Percentiles rank a stretch among this genome's conserved stretches.
phyloP scores from a whole-genome alignment of 495 filamentous ascomycete species.

The Penicillium alfredii region DNA sequence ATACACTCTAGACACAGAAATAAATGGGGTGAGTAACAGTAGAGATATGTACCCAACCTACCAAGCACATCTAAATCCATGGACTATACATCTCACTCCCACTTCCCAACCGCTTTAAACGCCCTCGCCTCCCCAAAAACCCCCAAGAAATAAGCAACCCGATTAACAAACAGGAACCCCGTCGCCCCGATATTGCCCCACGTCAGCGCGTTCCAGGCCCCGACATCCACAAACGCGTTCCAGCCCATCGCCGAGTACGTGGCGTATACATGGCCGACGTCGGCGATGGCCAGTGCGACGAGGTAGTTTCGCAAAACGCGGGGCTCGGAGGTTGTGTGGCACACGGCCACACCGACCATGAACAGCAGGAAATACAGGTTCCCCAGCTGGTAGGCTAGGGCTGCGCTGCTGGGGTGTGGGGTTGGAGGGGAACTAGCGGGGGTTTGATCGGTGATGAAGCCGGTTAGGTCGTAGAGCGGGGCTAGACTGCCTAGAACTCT shows the following conservation, averaged over 20 bases:
- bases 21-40: too few species aligned
- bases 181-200: slow-evolving; percentile 71
- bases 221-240: slow-evolving; percentile 46
- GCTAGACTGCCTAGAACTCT: slow-evolving; percentile 52
- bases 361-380: slow-evolving; percentile 64
- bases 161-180: slow-evolving; percentile 46
- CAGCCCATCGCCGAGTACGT: slow-evolving; percentile 55
- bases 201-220: slow-evolving; percentile 60
- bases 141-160: slow-evolving; percentile 52
- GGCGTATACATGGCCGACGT: slow-evolving; percentile 63
- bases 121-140: slow-evolving; percentile 45
- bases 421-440: slow-evolving; percentile 27
- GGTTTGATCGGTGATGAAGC: slow-evolving; percentile 58
- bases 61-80: too few species aligned
- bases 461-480: slow-evolving; percentile 49
- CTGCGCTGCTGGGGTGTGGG: slow-evolving; percentile 37
- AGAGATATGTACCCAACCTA: background rate
- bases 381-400: slow-evolving; percentile 56
- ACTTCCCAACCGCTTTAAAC: slow-evolving; percentile 22
- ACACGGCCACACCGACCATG: slow-evolving; percentile 52
- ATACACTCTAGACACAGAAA: too few species aligned
- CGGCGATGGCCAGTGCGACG: slow-evolving; percentile 56
- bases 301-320: slow-evolving; percentile 64
- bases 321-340: slow-evolving; percentile 57
- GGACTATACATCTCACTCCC: slow-evolving; percentile 13